These are phyloP conservation scores for Sporisorium graminicola DNA, from an alignment of 1,284 basidiomycete species.

Conservation along the genomic window DNA sequence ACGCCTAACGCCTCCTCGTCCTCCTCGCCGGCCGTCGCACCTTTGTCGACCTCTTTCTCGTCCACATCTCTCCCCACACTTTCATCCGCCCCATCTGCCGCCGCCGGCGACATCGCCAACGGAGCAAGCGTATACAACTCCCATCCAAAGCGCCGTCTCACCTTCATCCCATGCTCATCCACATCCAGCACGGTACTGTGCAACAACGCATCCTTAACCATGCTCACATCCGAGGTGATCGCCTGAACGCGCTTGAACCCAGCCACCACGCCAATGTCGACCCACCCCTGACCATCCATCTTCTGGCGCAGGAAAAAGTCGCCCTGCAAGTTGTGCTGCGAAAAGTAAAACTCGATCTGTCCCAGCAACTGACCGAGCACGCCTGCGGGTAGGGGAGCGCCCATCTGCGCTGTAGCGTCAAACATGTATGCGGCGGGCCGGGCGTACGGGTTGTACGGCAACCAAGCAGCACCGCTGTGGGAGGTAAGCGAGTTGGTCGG, in stretches of 20 bases:
- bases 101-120: not conserved
- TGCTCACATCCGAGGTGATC: slow-evolving; percentile 31
- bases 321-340: slow-evolving; percentile 56
- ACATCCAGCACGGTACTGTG: slow-evolving; percentile 55
- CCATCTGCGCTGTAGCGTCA: slow-evolving; percentile 23
- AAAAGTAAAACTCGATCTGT: slow-evolving; percentile 69
- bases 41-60: not conserved
- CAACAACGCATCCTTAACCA: slow-evolving; percentile 49
- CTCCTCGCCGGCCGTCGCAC: not conserved
- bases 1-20: slow-evolving; percentile 36
- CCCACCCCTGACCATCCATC: slow-evolving; percentile 64
- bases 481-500: not conserved
- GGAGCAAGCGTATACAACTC: slow-evolving; percentile 38
- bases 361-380: slow-evolving; percentile 45
- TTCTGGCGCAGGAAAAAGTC: slow-evolving; percentile 63
- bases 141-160: slow-evolving; percentile 57
- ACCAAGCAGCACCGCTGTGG: slow-evolving; percentile 3
- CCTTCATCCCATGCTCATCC: slow-evolving; percentile 27
- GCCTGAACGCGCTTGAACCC: slow-evolving; percentile 58
- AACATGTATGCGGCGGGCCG: slow-evolving; percentile 5
- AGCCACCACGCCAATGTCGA: slow-evolving; percentile 50
- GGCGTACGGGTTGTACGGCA: slow-evolving; percentile 11
- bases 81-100: not conserved
- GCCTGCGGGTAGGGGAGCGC: slow-evolving; percentile 23
- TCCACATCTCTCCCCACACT: not conserved